Evolutionary conservation across 2,329 filamentous ascomycete species (phyloP), one percentile per base, ranked within the genome.

Genomic region (Apiospora rasikravindrae): DNA sequence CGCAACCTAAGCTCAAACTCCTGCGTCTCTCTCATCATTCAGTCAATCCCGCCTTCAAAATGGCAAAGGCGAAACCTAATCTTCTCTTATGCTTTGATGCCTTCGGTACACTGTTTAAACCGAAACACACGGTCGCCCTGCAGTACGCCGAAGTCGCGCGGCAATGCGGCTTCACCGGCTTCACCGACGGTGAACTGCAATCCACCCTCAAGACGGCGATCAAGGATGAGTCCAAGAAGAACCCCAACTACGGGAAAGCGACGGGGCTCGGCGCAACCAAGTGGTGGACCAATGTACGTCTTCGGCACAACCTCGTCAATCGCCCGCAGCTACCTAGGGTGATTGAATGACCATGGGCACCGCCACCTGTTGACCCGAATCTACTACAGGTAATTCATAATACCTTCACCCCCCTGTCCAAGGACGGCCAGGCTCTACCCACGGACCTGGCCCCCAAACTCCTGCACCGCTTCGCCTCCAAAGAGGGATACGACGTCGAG

Each of bases 71-170:
- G 8, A 64, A 64, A 51, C 76, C 73, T 24, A 88, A 89, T 73
- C 83, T 92, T 1, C 80, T 92, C 0, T 79, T 92, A 1, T 89
- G 88, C 73, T 88, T 92, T 70, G 90, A 92, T 78, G 90, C 90
- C 5, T 92, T 91, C 75, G 89, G 88, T n/a, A 92, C 90, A 0
- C 82, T 92, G 2, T 91, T 90, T 79, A 81, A 79, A 14, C 89
- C 89, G 0, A 85, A 82, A 68, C 76, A 77, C 13, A 81, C 88
- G 0, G 85, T 92, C 10, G 81, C 84, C 6, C 78, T 82, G 70
- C 88, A 90, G 75, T 92, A 92, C 78, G 84, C 81, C 49, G 80
- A 84, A 26, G 82, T 88, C 2, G 90, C 89, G 0, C 78, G 83
- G 24, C 79, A 83, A 70, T 83, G 87, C 77, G 89, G 89, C 3